Conservation (phyloP, 805 yeast species). For the Candida loeiensis region DNA sequence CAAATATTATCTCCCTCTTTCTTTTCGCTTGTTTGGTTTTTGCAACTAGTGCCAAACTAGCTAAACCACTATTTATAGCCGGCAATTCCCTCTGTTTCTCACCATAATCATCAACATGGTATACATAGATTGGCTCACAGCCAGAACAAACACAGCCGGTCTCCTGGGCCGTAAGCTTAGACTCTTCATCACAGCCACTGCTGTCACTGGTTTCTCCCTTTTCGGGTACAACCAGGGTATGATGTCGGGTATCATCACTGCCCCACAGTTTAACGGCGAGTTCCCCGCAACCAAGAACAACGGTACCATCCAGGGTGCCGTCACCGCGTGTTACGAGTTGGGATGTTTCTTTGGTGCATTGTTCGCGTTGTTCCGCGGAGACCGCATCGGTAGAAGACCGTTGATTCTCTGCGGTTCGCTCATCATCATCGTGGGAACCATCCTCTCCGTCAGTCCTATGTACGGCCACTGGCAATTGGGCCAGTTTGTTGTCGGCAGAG, state of each 20-base stretch:
- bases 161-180: slow-evolving; percentile 49
- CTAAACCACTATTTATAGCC: slow-evolving; percentile 1
- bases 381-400: slow-evolving; percentile 41
- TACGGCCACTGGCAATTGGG: slow-evolving; percentile 40
- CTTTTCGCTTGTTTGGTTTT: background rate
- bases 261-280: slow-evolving; percentile 33
- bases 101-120: slow-evolving; percentile 3
- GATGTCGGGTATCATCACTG: slow-evolving; percentile 43
- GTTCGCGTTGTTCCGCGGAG: slow-evolving; percentile 39
- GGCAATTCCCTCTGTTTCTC: background rate
- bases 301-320: slow-evolving; percentile 29
- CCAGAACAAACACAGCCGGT: slow-evolving; percentile 54
- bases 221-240: slow-evolving; percentile 39
- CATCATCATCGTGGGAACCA: slow-evolving; percentile 40
- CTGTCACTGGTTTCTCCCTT: slow-evolving; percentile 31
- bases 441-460: slow-evolving; percentile 36
- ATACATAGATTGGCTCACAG: slow-evolving; percentile 12
- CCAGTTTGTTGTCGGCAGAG: slow-evolving; percentile 44
- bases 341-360: slow-evolving; percentile 45
- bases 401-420: slow-evolving; percentile 35
- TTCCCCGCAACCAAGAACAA: slow-evolving; percentile 35
- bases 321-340: slow-evolving; percentile 25
- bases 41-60: too few species aligned
- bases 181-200: slow-evolving; percentile 22
- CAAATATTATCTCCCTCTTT: background rate